phyloP scores from a whole-genome alignment of 805 yeast genomes.

The Vanderwaltozyma verrucispora region DNA sequence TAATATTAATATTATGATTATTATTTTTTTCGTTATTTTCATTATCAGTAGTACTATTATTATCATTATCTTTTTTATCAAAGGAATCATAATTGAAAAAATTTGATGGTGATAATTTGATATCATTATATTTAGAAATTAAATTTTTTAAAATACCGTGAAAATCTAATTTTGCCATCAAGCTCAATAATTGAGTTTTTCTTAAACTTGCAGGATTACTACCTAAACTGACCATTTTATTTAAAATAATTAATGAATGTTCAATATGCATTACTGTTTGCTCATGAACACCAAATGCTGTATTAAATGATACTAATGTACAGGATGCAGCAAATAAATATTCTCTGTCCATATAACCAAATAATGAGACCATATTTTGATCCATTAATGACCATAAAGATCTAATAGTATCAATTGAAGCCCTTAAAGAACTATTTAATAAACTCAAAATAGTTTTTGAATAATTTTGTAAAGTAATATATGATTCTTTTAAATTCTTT shows the following conservation, averaged over 20 bases:
- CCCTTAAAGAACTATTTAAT: slow-evolving; percentile 69
- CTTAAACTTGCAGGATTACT: slow-evolving; percentile 73
- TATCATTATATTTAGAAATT: slow-evolving; percentile 36
- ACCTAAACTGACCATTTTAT: slow-evolving; percentile 66
- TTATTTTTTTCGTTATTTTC: too few relatives aligned
- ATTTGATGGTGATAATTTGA: too few relatives aligned
- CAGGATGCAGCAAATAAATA: slow-evolving; percentile 69
- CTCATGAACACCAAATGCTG: slow-evolving; percentile 74
- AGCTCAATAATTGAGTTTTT: slow-evolving; percentile 57
- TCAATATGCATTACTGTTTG: slow-evolving; percentile 63
- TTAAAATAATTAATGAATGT: slow-evolving; percentile 58
- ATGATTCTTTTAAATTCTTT: slow-evolving; percentile 33
- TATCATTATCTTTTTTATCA: too few relatives aligned
- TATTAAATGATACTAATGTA: slow-evolving; percentile 60
- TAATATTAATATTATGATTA: too few relatives aligned
- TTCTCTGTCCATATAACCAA: slow-evolving; percentile 83
- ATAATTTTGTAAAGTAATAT: slow-evolving; percentile 47
- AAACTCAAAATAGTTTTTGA: slow-evolving; percentile 59
- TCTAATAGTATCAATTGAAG: slow-evolving; percentile 64
- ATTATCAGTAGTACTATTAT: too few relatives aligned
- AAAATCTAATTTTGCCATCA: slow-evolving; percentile 57
- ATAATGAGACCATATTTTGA: slow-evolving; percentile 72
- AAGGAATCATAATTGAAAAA: too few relatives aligned
- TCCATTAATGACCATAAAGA: slow-evolving; percentile 66
- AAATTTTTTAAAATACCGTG: slow-evolving; percentile 52